Evolutionary conservation across 495 filamentous ascomycete species (phyloP), one percentile per base, ranked within the genome.

Genomic region (Acidiella bohemica): DNA sequence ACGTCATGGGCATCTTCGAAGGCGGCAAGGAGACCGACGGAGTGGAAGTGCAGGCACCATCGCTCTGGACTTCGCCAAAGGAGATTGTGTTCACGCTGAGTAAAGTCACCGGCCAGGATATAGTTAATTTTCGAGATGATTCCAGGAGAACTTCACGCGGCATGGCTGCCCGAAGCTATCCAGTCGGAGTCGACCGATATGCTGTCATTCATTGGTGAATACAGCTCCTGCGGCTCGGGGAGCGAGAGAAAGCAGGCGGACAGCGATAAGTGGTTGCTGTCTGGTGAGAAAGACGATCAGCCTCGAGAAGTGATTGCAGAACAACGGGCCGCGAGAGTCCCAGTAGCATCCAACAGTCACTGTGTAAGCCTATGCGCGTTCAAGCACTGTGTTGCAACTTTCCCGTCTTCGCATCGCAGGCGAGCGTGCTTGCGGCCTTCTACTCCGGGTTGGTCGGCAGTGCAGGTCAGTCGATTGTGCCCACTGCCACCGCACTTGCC

Each of bases 1-100:
- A 41, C 11, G 27, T 51, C 24, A 38, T 51, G 34, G 47, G 49
- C 14, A 16, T 47, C 29, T 51, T 51, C 35, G 49, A 47, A 31
- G 44, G 38, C 24, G 49, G 43, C 2, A 29, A 21, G 28, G 26
- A 32, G 10, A 44, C 49, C 26, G 32, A 53, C 25, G 49, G 46
- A 8, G 40, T 33, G 12, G 13, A 23, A 3, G 46, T 53, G 10
- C 32, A 53, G 17, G 49, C 49, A 12, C 34, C 46, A 23, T 36
- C 27, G 16, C 17, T 25, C 6, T 53, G 49, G 46, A 41, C 46
- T 10, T 41, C 49, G 12, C 46, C 46, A 3, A 36, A 45, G 19
- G 46, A 41, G 38, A 20, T 49, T 8, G 46, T 49, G 5, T 39
- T 29, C 7, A 26, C 30, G 8, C 14, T 49, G 5, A 40, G 21